phyloP scores from a whole-genome alignment of 2,329 filamentous ascomycete genomes.

The Fusarium sp. region DNA sequence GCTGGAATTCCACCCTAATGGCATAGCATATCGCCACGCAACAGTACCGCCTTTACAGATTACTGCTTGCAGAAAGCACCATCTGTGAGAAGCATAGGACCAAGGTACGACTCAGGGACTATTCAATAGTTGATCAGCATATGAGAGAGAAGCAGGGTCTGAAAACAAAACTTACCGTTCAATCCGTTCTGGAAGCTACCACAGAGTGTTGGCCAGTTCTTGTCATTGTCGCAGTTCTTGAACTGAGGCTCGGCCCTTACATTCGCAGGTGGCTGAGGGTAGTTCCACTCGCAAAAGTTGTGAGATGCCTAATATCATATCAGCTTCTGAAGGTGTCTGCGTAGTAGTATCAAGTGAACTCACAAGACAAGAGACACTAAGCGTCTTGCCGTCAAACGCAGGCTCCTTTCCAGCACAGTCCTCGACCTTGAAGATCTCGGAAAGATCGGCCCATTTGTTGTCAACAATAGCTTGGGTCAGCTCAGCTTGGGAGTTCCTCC shows the following conservation, averaged over 20 bases:
- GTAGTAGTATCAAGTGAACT: background rate
- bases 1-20: too few relatives aligned
- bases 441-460: slow-evolving; percentile 13
- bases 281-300: slow-evolving; percentile 24
- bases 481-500: slow-evolving; percentile 15
- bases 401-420: slow-evolving; percentile 20
- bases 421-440: slow-evolving; percentile 16
- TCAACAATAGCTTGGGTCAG: slow-evolving; percentile 5
- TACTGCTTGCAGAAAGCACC: slow-evolving; percentile 4
- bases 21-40: too few relatives aligned
- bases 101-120: slow-evolving; percentile 21
- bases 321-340: background rate
- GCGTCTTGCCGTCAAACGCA: slow-evolving; percentile 1
- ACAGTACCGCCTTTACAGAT: background rate
- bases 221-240: slow-evolving; percentile 24
- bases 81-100: background rate
- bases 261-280: background rate
- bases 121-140: rapidly evolving
- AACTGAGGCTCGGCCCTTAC: slow-evolving; percentile 1
- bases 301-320: background rate
- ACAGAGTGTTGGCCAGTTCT: slow-evolving; percentile 4
- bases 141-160: too few relatives aligned
- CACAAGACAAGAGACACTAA: slow-evolving; percentile 15
- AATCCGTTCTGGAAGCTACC: slow-evolving; percentile 7
- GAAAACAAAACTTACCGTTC: background rate